phyloP scores from a whole-genome alignment of 2,329 filamentous ascomycete species.

The Botryotinia calthae region DNA sequence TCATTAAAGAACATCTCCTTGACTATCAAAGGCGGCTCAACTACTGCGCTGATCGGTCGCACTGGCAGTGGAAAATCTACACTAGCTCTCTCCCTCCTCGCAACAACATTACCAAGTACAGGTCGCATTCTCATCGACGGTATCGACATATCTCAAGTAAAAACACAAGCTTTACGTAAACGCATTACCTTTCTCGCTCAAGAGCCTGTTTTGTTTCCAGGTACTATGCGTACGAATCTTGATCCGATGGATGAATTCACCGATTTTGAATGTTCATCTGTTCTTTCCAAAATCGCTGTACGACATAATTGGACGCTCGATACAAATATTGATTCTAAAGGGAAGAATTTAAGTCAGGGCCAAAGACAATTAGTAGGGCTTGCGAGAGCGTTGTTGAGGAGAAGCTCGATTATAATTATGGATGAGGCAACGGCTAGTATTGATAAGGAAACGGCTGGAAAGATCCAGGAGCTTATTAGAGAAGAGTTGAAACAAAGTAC shows the following conservation, averaged over 20 bases:
- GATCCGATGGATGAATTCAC: slow-evolving; percentile 58
- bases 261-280: slow-evolving; percentile 52
- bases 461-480: slow-evolving; percentile 53
- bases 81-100: slow-evolving; percentile 60
- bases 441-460: slow-evolving; percentile 57
- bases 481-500: slow-evolving; percentile 58
- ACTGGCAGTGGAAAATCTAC: slow-evolving; percentile 85
- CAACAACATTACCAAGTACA: slow-evolving; percentile 51
- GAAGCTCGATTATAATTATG: slow-evolving; percentile 61
- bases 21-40: slow-evolving; percentile 72
- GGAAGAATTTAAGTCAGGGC: slow-evolving; percentile 61
- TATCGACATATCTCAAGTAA: slow-evolving; percentile 58
- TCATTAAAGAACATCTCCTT: slow-evolving; percentile 69
- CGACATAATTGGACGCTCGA: slow-evolving; percentile 55
- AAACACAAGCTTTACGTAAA: slow-evolving; percentile 57
- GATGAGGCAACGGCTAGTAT: slow-evolving; percentile 66
- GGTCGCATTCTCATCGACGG: slow-evolving; percentile 60
- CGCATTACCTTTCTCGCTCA: slow-evolving; percentile 66
- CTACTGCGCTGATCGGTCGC: slow-evolving; percentile 75
- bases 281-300: slow-evolving; percentile 53
- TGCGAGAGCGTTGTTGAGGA: slow-evolving; percentile 58
- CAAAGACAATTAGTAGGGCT: slow-evolving; percentile 64
- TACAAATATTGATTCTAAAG: slow-evolving; percentile 58
- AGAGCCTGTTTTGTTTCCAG: slow-evolving; percentile 64
- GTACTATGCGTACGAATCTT: slow-evolving; percentile 59